phyloP scores from a whole-genome alignment of 768 basidiomycete genomes.

The Dacryopinax spathularia region DNA sequence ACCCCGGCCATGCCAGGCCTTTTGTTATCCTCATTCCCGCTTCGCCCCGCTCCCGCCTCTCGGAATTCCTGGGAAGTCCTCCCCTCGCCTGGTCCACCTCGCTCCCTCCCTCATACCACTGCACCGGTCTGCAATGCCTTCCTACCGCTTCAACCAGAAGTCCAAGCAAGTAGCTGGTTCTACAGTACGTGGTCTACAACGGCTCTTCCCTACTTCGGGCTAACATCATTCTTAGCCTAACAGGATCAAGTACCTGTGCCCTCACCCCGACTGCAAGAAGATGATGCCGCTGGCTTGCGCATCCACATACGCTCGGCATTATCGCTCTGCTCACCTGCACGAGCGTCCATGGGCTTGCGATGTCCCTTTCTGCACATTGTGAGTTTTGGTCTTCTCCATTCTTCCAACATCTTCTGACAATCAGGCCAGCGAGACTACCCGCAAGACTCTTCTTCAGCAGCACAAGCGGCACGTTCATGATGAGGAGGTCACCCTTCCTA shows the following conservation, averaged over 20 bases:
- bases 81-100: background rate
- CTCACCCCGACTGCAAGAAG: background rate
- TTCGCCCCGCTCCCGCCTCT: background rate
- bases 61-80: background rate
- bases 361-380: background rate
- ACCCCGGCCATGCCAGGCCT: background rate
- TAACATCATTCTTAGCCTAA: background rate
- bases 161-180: background rate
- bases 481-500: background rate
- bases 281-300: background rate
- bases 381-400: background rate
- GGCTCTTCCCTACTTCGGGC: background rate
- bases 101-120: background rate
- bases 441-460: background rate
- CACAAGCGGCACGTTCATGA: background rate
- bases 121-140: slow-evolving; percentile 4
- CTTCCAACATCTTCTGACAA: background rate
- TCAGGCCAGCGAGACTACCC: background rate
- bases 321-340: background rate
- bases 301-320: background rate
- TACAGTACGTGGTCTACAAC: background rate
- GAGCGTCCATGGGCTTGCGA: background rate
- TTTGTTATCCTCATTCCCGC: background rate
- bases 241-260: background rate
- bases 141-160: background rate